A percentile compares a stretch with the other conserved stretches of the same genome.
Conservation (phyloP, 73 alveolate species). For the Diophrys appendiculata region DNA sequence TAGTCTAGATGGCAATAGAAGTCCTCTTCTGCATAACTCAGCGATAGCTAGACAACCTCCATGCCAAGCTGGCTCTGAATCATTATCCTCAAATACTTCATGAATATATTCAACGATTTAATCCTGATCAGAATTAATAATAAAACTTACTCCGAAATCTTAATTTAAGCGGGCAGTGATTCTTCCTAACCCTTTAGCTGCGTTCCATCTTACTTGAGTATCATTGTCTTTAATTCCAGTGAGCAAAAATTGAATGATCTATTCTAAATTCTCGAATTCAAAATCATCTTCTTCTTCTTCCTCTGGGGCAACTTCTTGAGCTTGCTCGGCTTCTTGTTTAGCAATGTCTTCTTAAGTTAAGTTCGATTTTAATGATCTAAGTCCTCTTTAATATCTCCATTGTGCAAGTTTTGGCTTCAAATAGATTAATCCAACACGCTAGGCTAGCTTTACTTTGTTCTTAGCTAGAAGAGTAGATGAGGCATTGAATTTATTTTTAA, state of each 20-base stretch:
- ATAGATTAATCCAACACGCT: constrained; percentile 85
- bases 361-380: constrained; percentile 43
- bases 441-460: constrained; percentile 67
- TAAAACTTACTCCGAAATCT: constrained; percentile 79
- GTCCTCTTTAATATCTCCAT: constrained; percentile 86
- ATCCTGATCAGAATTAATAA: constrained; percentile 82
- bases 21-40: constrained; percentile 97
- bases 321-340: constrained; percentile 25
- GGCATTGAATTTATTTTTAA: constrained; percentile 35
- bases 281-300: constrained; percentile 79
- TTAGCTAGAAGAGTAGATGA: constrained; percentile 64
- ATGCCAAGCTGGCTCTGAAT: constrained; percentile 83
- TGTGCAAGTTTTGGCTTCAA: constrained; percentile 83
- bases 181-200: constrained; percentile 97
- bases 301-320: constrained; percentile 50
- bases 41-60: constrained; percentile 97
- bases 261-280: constrained; percentile 78
- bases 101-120: constrained; percentile 77
- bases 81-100: constrained; percentile 83
- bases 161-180: constrained; percentile 83
- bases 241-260: constrained; percentile 73
- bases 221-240: constrained; percentile 82
- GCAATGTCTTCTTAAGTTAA: constrained; percentile 26
- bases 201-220: constrained; percentile 94
- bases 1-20: constrained; percentile 88